Evolutionary conservation across 2,329 filamentous ascomycete species (phyloP).

Genomic region (Leptodontidium sp.): DNA sequence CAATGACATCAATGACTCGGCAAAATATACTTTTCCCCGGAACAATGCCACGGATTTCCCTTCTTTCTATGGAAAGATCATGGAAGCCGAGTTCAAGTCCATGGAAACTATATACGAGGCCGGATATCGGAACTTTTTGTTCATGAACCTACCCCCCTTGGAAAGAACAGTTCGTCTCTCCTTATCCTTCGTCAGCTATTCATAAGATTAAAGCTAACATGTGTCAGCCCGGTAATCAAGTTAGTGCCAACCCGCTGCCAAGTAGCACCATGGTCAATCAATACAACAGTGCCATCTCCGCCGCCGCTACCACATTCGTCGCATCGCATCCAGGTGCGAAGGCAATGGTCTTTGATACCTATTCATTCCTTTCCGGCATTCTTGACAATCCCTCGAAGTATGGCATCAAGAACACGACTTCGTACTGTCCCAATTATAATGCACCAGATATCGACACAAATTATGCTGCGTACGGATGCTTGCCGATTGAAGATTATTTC

Average conservation of each 20-base stretch:
- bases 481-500: slow-evolving; percentile 53
- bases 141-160: slow-evolving; percentile 60
- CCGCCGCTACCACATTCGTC: slow-evolving; percentile 30
- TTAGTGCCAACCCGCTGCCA: slow-evolving; percentile 48
- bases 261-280: slow-evolving; percentile 55
- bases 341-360: slow-evolving; percentile 55
- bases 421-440: slow-evolving; percentile 54
- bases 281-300: slow-evolving; percentile 53
- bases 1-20: slow-evolving; percentile 63
- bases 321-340: slow-evolving; percentile 46
- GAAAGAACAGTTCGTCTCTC: slow-evolving; percentile 49
- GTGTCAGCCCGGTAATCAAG: slow-evolving; percentile 22
- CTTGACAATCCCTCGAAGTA: slow-evolving; percentile 52
- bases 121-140: slow-evolving; percentile 56
- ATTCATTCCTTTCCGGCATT: slow-evolving; percentile 51
- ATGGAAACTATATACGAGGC: slow-evolving; percentile 52
- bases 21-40: slow-evolving; percentile 50
- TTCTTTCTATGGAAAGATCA: slow-evolving; percentile 54
- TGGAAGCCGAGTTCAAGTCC: slow-evolving; percentile 51
- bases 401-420: slow-evolving; percentile 56
- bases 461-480: slow-evolving; percentile 55
- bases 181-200: background rate
- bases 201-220: background rate
- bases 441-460: slow-evolving; percentile 54
- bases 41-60: slow-evolving; percentile 53